phyloP scores from a whole-genome alignment of 768 basidiomycete species.

The Mycena maculata region DNA sequence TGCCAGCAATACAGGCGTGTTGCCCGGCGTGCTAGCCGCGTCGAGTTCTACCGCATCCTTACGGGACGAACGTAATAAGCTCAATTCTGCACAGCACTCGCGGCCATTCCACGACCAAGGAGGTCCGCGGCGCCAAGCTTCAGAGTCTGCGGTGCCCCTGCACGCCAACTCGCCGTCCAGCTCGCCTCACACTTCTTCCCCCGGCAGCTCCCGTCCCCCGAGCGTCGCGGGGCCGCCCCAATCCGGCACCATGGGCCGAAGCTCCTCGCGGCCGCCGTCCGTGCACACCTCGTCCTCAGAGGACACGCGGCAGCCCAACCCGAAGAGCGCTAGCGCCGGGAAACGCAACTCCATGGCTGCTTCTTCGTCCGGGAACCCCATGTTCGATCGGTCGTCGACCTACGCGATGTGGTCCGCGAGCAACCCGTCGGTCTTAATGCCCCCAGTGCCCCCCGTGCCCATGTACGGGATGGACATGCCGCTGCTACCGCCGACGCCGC shows the following conservation, averaged over 20 bases:
- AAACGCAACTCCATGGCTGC: constrained; percentile 58
- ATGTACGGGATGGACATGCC: constrained; percentile 71
- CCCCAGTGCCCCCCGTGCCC: constrained; percentile 48
- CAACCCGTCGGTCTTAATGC: constrained; percentile 47
- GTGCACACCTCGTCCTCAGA: constrained; percentile 69
- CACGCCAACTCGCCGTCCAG: constrained; percentile 39
- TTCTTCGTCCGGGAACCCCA: constrained; percentile 44
- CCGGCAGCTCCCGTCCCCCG: constrained; percentile 62
- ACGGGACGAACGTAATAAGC: constrained; percentile 57
- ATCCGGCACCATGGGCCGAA: constrained; percentile 41
- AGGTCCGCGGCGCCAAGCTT: constrained; percentile 57
- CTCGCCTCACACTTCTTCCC: constrained; percentile 57
- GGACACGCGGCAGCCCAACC: constrained; percentile 56
- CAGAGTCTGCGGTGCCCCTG: constrained; percentile 56
- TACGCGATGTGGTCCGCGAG: constrained; percentile 56
- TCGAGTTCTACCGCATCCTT: constrained; percentile 54
- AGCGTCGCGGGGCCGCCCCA: constrained; percentile 53
- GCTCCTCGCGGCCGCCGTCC: constrained; percentile 65
- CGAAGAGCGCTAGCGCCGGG: constrained; percentile 43
- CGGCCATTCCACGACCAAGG: constrained; percentile 51
- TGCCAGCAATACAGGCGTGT: constrained; percentile 41
- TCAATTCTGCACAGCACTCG: constrained; percentile 52
- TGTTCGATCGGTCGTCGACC: constrained; percentile 46
- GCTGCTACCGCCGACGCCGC: constrained; percentile 76
- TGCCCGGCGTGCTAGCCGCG: constrained; percentile 38